phyloP scores from a whole-genome alignment of 306 rosid species.

The cucumber (Cucumis sativus) region DNA sequence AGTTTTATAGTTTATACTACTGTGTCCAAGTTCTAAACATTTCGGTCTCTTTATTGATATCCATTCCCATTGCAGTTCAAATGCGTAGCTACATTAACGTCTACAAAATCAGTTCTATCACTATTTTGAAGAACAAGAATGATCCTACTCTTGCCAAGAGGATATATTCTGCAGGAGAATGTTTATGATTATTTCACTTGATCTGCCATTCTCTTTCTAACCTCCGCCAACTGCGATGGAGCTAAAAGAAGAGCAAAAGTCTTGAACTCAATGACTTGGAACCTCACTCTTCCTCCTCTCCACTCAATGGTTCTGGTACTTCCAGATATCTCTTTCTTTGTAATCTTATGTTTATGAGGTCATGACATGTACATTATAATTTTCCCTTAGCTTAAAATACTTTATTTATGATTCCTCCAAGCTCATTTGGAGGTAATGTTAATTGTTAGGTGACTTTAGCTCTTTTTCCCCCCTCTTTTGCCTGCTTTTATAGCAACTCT shows the following conservation, averaged over 20 bases:
- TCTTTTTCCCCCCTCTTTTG: not conserved
- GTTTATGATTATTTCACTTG: not conserved
- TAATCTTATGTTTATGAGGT: not conserved
- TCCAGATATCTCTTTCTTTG: not conserved
- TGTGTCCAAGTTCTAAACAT: not conserved
- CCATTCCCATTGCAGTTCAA: constrained; percentile 46
- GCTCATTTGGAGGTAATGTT: not conserved
- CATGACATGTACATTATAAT: not conserved
- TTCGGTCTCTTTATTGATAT: not conserved
- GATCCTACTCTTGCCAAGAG: not conserved
- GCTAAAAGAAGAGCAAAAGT: not conserved
- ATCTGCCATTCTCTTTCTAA: constrained; percentile 7
- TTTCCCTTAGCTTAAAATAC: not conserved
- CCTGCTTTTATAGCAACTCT: not conserved
- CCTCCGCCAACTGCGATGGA: constrained; percentile 9
- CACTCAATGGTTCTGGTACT: not conserved
- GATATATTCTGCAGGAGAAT: not conserved
- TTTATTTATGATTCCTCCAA: not conserved
- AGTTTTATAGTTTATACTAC: not conserved
- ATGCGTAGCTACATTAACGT: constrained; percentile 43
- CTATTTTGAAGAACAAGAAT: constrained; percentile 35
- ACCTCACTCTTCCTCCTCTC: not conserved
- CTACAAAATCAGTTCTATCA: constrained; percentile 32
- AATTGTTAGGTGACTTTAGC: not conserved
- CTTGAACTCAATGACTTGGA: not conserved